Base-by-base conservation (phyloP, 345 rosid species). In the Arabidopsis suecica region DNA sequence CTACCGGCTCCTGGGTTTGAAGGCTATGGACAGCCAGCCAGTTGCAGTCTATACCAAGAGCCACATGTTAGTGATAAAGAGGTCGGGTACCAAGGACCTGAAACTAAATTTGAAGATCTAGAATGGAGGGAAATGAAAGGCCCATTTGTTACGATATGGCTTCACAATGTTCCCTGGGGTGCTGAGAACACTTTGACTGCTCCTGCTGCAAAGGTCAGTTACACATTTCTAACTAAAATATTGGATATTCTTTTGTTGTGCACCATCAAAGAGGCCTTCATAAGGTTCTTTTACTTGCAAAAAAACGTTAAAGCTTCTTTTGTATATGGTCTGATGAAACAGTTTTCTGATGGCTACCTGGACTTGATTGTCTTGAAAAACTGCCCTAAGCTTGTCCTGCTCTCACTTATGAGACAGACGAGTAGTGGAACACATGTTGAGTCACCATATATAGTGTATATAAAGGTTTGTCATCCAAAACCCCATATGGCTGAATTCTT, bases 141-240 rank as follows among this genome's bases (percentile, higher is more conserved):
- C 38, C 97, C 98, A 25, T 89, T 93, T 86, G 71, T 93, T 79
- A 85, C 91, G 7, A 69, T 95, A 65, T 95, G 99, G 99, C 96
- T 95, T 81, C 99, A 95, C 68, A 95, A 95, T 78, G 98, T 92
- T 53, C 96, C 97, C n/a, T 95, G 98, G 99, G 97, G 96, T 42
- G 71, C 85, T 9, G 94, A 93, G 78, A 82, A 81, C 75, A 71
- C 75, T 61, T 76, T 89, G 87, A 94, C 93, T 61, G 99, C 99
- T 72, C 99, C 99, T n/a, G 65, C 82, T 60, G 99, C 98, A 6
- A 85, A 92, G 98, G 98, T 89, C 71, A 30, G 84, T 74, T 68
- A 40, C 40, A 64, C 51, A 32, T 16, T 49, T n/a, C 14, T 7
- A 61, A 22, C 23, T 47, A 12, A 7, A 18, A 60, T 50, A 6